Conservation (phyloP, 2,329 filamentous ascomycete genomes). For the Mollisiaceae sp. region DNA sequence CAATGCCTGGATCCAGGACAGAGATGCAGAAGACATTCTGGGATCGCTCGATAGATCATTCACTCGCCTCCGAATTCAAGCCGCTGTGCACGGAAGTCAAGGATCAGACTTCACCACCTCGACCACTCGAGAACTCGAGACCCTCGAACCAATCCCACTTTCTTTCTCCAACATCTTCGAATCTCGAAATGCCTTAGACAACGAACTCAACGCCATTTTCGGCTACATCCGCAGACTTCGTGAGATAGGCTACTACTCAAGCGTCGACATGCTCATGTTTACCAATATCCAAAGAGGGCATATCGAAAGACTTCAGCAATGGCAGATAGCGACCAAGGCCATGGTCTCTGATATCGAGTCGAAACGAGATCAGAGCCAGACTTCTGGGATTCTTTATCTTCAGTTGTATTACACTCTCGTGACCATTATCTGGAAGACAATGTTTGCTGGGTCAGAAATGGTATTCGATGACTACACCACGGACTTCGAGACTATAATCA, state of each 20-base stretch:
- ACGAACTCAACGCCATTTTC: slow-evolving; percentile 21
- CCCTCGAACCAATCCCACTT: not conserved
- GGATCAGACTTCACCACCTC: not conserved
- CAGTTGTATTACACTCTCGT: slow-evolving; percentile 23
- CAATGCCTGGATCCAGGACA: not conserved
- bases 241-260: slow-evolving; percentile 5
- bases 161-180: slow-evolving; percentile 22
- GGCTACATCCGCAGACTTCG: slow-evolving; percentile 18
- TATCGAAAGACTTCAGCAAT: not conserved
- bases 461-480: slow-evolving; percentile 45
- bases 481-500: slow-evolving; percentile 43
- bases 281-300: not conserved
- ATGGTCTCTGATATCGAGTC: not conserved
- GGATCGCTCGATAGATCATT: slow-evolving; percentile 12
- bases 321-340: not conserved
- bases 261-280: not conserved
- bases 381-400: slow-evolving; percentile 17
- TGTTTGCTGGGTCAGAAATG: slow-evolving; percentile 38
- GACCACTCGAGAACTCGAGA: not conserved
- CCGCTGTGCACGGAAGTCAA: slow-evolving; percentile 5
- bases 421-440: slow-evolving; percentile 11
- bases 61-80: slow-evolving; percentile 11
- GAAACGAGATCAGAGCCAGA: not conserved
- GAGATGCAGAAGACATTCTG: slow-evolving; percentile 6
- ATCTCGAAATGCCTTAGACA: slow-evolving; percentile 23